Base-by-base conservation (phyloP, 2,329 filamentous ascomycete genomes). In the Colletotrichum neosansevieriae region DNA sequence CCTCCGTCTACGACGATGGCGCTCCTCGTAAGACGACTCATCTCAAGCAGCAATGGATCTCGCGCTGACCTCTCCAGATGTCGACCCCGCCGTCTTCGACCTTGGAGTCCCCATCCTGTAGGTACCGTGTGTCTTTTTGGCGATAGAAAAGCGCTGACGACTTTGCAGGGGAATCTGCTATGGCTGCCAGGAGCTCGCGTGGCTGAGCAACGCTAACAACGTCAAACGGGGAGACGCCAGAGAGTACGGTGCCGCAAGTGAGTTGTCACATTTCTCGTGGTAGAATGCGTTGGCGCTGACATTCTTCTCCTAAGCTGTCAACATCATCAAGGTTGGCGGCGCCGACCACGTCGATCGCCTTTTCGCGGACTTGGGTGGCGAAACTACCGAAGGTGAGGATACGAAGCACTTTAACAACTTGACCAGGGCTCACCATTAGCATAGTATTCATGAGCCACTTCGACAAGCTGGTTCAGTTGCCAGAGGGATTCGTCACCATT, bases 391-490 rank as follows among this genome's bases (percentile, higher is more conserved):
- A 67, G 77, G 78, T 74, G 36, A 47, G 69, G 69, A 36, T 29
- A 40, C 63, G 38, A 69, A 6, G 6, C 29, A 29, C 29, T 6
- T 6, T 29, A 29, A 9, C 29, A 29, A 29, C 29, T 29, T 29
- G 29, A 29, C 6, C 6, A 29, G 29, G 29, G 29, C 29, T 29
- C 29, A 29, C 7, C 64, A 56, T 44, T 10, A 63, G 34, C 17
- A 44, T 57, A 75, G 83, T 93, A 13, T 95, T 88, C 86, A 98
- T 98, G 94, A 92, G 88, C 72, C 95, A 98, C 78, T 91, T 90
- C 67, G 94, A 98, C 81, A 97, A 97, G 84, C 87, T 98, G 11
- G 86, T 86, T 44, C 82, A 86, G 63, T 84, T 97, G 44, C 94
- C 94, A 9, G 83, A 90, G 40, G 87, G 85, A 45, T 97, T 97